Base-by-base conservation (phyloP, 805 yeast genomes). In the Cyberlindnera mycetangii region DNA sequence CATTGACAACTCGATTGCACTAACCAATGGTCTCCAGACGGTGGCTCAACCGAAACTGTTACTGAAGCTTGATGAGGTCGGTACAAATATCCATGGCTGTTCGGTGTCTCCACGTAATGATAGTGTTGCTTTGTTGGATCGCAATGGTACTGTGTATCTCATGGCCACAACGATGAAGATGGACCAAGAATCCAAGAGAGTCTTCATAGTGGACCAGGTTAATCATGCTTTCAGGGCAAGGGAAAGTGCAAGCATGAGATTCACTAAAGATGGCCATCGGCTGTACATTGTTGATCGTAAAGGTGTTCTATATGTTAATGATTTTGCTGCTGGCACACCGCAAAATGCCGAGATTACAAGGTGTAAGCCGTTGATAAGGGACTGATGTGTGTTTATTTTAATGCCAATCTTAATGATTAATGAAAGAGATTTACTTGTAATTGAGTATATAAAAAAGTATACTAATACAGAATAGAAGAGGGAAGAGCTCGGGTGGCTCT, bases 51-150 rank as follows among this genome's bases (percentile, higher is more conserved):
- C 89, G 0, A 70, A 76, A 25, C 62, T 84, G 61, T 57, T 81
- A 5, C 64, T 82, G 59, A 75, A 82, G 52, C 68, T 89, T 14
- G 86, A 84, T 44, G 95, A 90, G 55, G 75, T 90, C 14, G 97
- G 98, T 0, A 77, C 85, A 3, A 71, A 79, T 6, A 85, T 89
- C 45, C 95, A 90, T 60, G 71, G 73, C 36, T 78, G 83, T 45
- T 81, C 83, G 18, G 74, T 86, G 1, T 85, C 95, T 3, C 96
- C 97, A 1, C 69, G 96, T 18, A 90, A 93, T 24, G 95, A 89
- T 59, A 83, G 93, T 0, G 72, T 89, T 22, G 95, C 92, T 3
- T 83, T 86, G 53, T 64, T 89, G 17, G 93, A 85, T 58, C 78
- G 86, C 48, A 80, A 79, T 44, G 98, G 98, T 0, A 69, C 78